These are phyloP conservation scores for Solanum pinnatisectum DNA, from an alignment of 257 asterid genomes.

Conservation along the genomic window DNA sequence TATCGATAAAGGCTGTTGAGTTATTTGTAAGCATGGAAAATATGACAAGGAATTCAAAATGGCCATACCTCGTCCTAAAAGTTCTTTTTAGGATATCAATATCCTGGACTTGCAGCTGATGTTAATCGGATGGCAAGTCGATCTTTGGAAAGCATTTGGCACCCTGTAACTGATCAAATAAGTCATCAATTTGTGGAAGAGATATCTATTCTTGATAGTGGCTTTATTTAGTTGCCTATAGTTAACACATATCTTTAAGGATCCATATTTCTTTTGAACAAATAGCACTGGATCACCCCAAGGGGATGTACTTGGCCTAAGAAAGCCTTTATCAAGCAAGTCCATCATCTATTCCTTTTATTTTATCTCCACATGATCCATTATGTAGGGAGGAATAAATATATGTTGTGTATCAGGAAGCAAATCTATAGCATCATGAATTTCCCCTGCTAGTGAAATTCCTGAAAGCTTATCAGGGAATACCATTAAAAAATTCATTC, in stretches of 20 bases:
- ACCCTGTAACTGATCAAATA: too few relatives aligned
- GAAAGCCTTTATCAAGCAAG: background rate
- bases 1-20: background rate
- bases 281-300: background rate
- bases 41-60: background rate
- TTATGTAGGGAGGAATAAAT: background rate
- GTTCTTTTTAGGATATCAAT: background rate
- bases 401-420: background rate
- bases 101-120: background rate
- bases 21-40: background rate
- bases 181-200: too few relatives aligned
- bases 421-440: background rate
- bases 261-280: background rate
- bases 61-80: too few relatives aligned
- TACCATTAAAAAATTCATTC: background rate
- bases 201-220: background rate
- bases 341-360: background rate
- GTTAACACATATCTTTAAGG: background rate
- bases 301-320: background rate
- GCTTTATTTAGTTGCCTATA: background rate
- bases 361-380: background rate
- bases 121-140: too few relatives aligned
- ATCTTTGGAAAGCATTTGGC: too few relatives aligned
- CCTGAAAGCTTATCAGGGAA: background rate
- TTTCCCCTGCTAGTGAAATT: background rate